Evolutionary conservation across 1,139 yeast species (phyloP).

Genomic region (Pichia sp.): DNA sequence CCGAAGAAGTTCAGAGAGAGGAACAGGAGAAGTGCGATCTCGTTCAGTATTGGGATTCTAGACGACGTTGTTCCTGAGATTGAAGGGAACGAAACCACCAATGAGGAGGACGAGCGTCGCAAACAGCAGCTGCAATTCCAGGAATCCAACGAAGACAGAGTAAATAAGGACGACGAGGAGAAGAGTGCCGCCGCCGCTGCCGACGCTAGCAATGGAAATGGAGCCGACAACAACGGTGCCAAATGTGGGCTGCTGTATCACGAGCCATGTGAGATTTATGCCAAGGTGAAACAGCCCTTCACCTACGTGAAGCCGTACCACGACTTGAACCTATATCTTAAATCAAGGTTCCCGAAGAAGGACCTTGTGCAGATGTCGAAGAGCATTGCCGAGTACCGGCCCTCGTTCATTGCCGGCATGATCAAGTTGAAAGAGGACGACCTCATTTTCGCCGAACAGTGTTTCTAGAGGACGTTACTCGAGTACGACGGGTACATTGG

Average conservation of each 20-base stretch:
- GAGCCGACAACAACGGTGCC: constrained; percentile 6
- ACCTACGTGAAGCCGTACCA: constrained; percentile 91
- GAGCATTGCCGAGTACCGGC: constrained; percentile 84
- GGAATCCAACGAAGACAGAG: not conserved
- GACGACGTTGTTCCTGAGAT: constrained; percentile 32
- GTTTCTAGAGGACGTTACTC: constrained; percentile 84
- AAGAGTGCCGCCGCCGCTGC: constrained; percentile 1
- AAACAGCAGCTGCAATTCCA: not conserved
- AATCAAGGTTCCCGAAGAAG: constrained; percentile 62
- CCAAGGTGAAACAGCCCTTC: constrained; percentile 68
- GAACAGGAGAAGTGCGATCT: constrained; percentile 42
- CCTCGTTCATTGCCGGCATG: constrained; percentile 89
- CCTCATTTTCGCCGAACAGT: constrained; percentile 90
- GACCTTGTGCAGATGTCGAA: constrained; percentile 74
- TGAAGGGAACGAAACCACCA: not conserved
- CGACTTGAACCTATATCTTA: constrained; percentile 67
- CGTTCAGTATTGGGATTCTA: constrained; percentile 51
- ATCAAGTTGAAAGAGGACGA: constrained; percentile 86
- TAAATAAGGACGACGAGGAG: constrained; percentile 2
- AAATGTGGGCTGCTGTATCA: constrained; percentile 41
- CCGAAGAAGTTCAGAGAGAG: constrained; percentile 41
- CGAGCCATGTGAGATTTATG: constrained; percentile 79
- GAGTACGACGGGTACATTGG: constrained; percentile 84
- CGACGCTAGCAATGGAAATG: not conserved
- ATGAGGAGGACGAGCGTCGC: not conserved